These are phyloP conservation scores for Massospora cicadina DNA, from an alignment of 371 early-diverging fungal genomes.

Conservation along the genomic window DNA sequence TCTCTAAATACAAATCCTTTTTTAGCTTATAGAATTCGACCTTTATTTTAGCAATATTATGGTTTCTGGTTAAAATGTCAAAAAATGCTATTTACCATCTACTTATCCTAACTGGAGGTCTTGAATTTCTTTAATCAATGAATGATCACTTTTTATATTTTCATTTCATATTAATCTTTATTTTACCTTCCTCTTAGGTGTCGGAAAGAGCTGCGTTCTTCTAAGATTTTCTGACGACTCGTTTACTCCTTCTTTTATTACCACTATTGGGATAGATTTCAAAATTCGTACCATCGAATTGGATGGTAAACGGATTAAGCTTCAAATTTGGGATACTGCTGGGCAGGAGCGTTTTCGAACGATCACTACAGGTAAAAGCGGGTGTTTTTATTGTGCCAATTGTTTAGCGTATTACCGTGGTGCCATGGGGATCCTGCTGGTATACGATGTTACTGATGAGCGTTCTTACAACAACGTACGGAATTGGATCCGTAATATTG, in stretches of 20 bases:
- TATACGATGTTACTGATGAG: slow-evolving; percentile 98
- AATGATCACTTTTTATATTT: background rate
- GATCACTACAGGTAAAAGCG: slow-evolving; percentile 71
- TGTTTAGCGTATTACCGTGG: slow-evolving; percentile 86
- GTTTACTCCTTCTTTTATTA: slow-evolving; percentile 94
- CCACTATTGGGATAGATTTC: slow-evolving; percentile 99
- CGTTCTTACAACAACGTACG: slow-evolving; percentile 93
- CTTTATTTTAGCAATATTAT: too few relatives aligned
- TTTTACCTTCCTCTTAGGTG: slow-evolving; percentile 29
- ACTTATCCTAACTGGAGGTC: background rate
- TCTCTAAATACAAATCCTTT: background rate
- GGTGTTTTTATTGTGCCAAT: background rate
- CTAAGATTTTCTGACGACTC: slow-evolving; percentile 96
- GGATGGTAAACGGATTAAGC: slow-evolving; percentile 96
- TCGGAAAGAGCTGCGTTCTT: slow-evolving; percentile 96
- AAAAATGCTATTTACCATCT: background rate
- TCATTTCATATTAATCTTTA: background rate
- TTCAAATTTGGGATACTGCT: slow-evolving; percentile 99
- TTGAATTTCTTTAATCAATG: background rate
- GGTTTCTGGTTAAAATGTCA: too few relatives aligned
- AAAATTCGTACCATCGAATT: slow-evolving; percentile 98
- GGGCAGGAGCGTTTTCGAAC: slow-evolving; percentile 99
- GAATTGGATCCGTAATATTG: slow-evolving; percentile 97
- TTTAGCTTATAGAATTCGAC: background rate
- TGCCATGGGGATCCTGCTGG: slow-evolving; percentile 97